Percentiles rank a stretch among this genome's conserved stretches.
Evolutionary conservation across 495 filamentous ascomycete species (phyloP).

Genomic region (Jackrogersella minutella): DNA sequence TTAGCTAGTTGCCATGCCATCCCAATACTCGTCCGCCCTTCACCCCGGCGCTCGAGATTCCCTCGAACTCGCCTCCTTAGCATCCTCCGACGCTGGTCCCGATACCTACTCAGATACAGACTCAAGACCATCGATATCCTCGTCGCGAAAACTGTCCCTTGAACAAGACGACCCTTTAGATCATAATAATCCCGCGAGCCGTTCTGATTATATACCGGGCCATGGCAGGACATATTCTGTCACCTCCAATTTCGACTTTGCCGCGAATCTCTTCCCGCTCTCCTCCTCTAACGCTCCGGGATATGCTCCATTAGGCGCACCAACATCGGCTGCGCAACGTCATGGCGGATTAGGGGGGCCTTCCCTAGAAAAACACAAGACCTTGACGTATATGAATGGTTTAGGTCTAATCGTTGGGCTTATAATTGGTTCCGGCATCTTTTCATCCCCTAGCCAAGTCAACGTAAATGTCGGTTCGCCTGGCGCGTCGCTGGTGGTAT

Average conservation of each 20-base stretch:
- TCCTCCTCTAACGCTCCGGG: conserved; percentile 80
- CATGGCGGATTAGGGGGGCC: conserved; percentile 55
- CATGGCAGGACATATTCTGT: conserved; percentile 82
- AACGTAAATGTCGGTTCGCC: conserved; percentile 92
- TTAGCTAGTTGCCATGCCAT: conserved; percentile 49
- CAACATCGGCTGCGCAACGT: conserved; percentile 62
- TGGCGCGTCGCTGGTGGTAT: conserved; percentile 87
- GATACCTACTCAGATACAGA: conserved; percentile 68
- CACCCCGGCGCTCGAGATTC: conserved; percentile 76
- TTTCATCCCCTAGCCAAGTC: conserved; percentile 93
- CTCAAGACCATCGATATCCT: conserved; percentile 85
- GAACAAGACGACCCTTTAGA: conserved; percentile 84
- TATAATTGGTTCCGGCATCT: conserved; percentile 98
- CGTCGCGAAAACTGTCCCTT: conserved; percentile 89
- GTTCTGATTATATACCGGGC: conserved; percentile 54
- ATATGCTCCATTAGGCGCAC: conserved; percentile 82
- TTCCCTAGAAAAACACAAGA: conserved; percentile 94
- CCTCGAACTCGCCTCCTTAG: conserved; percentile 93
- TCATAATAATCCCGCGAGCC: conserved; percentile 60
- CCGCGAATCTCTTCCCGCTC: conserved; percentile 87
- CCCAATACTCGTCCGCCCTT: conserved; percentile 57
- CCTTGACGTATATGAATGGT: conserved; percentile 92
- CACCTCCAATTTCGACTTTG: conserved; percentile 93
- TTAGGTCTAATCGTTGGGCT: conserved; percentile 88
- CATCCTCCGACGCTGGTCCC: conserved; percentile 72